phyloP scores from a whole-genome alignment of 257 asterid species.

The Eustoma russellianum region DNA sequence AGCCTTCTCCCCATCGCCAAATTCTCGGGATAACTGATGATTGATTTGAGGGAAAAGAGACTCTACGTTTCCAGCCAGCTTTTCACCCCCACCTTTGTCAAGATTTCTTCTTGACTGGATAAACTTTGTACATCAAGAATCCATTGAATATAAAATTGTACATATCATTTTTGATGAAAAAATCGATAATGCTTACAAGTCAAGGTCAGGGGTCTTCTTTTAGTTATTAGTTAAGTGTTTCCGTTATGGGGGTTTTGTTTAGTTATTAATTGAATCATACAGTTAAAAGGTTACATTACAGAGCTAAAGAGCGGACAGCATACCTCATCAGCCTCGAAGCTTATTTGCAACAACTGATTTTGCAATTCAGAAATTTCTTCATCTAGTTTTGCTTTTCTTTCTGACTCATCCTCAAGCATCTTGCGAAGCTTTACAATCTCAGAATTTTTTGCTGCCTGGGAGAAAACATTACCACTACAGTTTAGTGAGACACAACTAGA shows the following conservation, averaged over 20 bases:
- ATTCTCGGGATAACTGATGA: constrained; percentile 39
- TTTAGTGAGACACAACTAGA: constrained; percentile 8
- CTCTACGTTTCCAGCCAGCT: constrained; percentile 28
- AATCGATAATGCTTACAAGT: too few species aligned
- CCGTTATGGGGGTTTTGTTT: too few species aligned
- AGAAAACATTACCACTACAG: constrained; percentile 14
- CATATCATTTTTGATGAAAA: background rate
- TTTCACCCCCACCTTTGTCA: constrained; percentile 34
- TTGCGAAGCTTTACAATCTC: constrained; percentile 56
- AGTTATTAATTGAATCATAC: too few species aligned
- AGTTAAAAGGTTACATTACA: too few species aligned
- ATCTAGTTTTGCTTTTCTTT: constrained; percentile 50
- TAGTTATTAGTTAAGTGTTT: too few species aligned
- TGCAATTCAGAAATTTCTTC: constrained; percentile 57
- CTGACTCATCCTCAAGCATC: constrained; percentile 59
- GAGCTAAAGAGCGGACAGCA: constrained; percentile 1
- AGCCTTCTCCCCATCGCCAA: constrained; percentile 51
- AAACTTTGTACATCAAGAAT: background rate
- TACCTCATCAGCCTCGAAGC: constrained; percentile 86
- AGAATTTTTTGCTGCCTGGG: constrained; percentile 49
- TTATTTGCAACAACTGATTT: constrained; percentile 55
- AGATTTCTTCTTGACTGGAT: constrained; percentile 64
- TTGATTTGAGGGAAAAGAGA: constrained; percentile 45
- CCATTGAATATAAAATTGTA: background rate
- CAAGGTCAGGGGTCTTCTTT: too few species aligned